phyloP scores from a whole-genome alignment of 768 basidiomycete genomes.

The Termitomyces sp. region DNA sequence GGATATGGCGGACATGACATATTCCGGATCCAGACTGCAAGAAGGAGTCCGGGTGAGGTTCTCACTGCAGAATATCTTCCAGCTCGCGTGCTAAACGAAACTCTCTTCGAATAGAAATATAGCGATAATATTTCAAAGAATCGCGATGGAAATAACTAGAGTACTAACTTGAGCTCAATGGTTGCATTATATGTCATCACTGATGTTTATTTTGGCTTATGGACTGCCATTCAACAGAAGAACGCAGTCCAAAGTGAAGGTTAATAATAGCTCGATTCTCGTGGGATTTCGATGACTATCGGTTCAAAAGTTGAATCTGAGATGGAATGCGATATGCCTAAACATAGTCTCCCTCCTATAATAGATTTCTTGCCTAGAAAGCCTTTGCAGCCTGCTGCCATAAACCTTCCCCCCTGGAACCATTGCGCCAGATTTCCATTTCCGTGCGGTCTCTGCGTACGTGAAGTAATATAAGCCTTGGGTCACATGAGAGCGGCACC shows the following conservation, averaged over 20 bases:
- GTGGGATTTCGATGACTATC: too few species aligned
- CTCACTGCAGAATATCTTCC: not conserved
- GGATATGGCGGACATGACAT: not conserved
- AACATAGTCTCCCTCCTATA: not conserved
- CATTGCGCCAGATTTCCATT: conserved; percentile 31
- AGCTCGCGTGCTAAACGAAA: not conserved
- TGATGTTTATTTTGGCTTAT: too few species aligned
- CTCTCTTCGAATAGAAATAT: not conserved
- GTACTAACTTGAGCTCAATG: too few species aligned
- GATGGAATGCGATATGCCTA: not conserved
- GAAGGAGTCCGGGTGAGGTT: not conserved
- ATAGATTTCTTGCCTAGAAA: conserved; percentile 11
- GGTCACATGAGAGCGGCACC: conserved; percentile 16
- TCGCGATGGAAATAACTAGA: not conserved
- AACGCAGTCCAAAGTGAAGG: not conserved
- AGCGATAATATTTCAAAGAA: not conserved
- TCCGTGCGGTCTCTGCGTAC: conserved; percentile 25
- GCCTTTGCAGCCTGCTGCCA: conserved; percentile 22
- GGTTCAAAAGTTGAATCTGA: not conserved
- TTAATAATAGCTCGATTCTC: not conserved
- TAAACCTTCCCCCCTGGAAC: conserved; percentile 21
- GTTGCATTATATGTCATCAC: too few species aligned
- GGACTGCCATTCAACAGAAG: not conserved
- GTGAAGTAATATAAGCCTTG: conserved; percentile 19
- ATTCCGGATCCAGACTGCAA: not conserved